Conservation (phyloP, 495 filamentous ascomycete genomes). For the Aspergillus homomorphus region DNA sequence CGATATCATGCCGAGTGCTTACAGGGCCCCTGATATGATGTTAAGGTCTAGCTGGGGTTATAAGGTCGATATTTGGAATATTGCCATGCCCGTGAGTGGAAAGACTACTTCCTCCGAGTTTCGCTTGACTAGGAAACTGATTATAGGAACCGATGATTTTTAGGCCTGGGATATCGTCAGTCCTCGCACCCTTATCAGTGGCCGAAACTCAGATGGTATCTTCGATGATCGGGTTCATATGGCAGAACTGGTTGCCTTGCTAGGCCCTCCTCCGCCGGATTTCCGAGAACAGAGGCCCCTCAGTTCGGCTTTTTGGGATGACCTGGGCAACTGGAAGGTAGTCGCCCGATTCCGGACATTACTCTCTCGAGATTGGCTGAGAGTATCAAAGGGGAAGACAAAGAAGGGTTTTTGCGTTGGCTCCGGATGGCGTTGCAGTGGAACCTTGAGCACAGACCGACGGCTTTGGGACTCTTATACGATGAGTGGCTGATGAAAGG, state of each 20-base stretch:
- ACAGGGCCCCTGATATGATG: constrained; percentile 36
- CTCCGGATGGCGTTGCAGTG: constrained; percentile 42
- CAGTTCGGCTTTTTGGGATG: no score
- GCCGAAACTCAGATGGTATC: not conserved
- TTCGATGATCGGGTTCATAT: no score
- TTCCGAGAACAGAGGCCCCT: no score
- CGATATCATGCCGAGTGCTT: constrained; percentile 21
- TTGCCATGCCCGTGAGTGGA: constrained; percentile 25
- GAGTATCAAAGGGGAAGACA: constrained; percentile 29
- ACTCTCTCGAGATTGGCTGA: constrained; percentile 12
- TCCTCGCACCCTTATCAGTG: constrained; percentile 7
- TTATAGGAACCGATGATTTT: not conserved
- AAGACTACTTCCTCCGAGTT: no score
- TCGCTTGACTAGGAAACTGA: no score
- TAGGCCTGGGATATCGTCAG: constrained; percentile 16
- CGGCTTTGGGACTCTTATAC: constrained; percentile 37
- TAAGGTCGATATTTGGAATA: constrained; percentile 28
- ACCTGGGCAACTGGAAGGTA: constrained; percentile 22
- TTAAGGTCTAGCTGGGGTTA: constrained; percentile 33
- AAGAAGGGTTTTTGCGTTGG: constrained; percentile 40
- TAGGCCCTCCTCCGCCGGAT: no score
- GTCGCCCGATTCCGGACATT: constrained; percentile 20
- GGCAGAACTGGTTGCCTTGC: no score
- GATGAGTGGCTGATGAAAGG: constrained; percentile 41
- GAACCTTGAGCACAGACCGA: constrained; percentile 38